Evolutionary conservation across 768 basidiomycete species (phyloP), one percentile per base, ranked within the genome.

Genomic region (Rubroboletus satanas): DNA sequence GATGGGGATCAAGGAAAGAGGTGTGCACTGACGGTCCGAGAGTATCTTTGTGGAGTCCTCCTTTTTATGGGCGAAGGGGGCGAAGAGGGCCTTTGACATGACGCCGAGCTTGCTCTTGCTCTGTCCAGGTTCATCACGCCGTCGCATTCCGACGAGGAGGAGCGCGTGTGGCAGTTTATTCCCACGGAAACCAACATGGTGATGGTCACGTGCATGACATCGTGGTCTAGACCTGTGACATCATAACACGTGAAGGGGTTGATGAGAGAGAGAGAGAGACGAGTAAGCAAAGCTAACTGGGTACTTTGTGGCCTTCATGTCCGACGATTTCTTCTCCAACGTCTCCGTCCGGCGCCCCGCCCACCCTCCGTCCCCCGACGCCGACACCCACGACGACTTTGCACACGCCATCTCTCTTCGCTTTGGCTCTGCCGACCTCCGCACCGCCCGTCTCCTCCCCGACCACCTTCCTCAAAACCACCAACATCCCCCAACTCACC

Each of bases 41-140:
- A 93, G 75, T 50, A 93, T 87, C 65, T 78, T 80, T 14, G 82
- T 80, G 2, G 90, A 87, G 60, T 90, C 84, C 39, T 77, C 75
- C 69, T 85, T 88, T 58, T 65, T 74, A 51, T 66, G 72, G 7
- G 62, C 68, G 65, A 91, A 89, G 4, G 87, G 89, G 4, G 85
- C 81, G 64, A 90, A 73, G 60, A 91, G 74, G 17, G 83, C 81
- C 59, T 85, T 87, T 59, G 87, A 85, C 54, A 90, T 80, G 56
- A 82, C 63, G 52, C 84, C 81, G 31, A 89, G 69, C 70, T 26
- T 26, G 23, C 23, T 26, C 23, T 26, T 26, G 23, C 23, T 2
- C 23, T 26, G n/a, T n/a, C n/a, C n/a, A n/a, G n/a, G 23, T 4
- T 26, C 23, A 35, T 50, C 64, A 58, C 64, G 43, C 50, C 49